phyloP scores from a whole-genome alignment of 139 green algal species.

The Pleodorina starrii region DNA sequence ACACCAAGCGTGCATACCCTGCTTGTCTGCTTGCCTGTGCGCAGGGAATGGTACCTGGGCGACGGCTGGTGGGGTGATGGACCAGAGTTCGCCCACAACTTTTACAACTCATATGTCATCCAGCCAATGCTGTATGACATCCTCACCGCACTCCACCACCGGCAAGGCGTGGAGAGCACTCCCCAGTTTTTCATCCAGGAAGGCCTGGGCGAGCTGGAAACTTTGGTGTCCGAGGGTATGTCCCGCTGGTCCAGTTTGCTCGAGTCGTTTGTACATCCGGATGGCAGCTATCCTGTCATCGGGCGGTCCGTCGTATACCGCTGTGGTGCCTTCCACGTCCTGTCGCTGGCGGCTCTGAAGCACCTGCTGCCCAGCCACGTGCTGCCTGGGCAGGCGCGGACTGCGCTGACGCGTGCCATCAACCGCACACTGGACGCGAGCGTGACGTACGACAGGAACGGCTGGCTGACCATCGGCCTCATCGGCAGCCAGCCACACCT shows the following conservation, averaged over 20 bases:
- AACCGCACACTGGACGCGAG: background rate
- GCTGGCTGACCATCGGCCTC: background rate
- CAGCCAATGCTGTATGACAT: conserved; percentile 11
- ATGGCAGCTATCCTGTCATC: background rate
- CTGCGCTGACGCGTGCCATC: background rate
- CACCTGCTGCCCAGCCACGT: background rate
- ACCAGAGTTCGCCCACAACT: background rate
- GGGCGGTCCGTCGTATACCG: background rate
- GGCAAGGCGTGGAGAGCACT: too few relatives aligned
- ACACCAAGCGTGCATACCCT: background rate
- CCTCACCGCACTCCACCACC: background rate
- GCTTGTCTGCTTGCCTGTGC: background rate
- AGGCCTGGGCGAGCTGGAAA: background rate
- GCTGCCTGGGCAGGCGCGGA: background rate
- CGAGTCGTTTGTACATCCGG: background rate
- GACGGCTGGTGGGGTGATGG: background rate
- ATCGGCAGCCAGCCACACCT: background rate
- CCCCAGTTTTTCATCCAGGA: too few relatives aligned
- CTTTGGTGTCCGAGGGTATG: background rate
- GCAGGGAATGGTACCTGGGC: conserved; percentile 6
- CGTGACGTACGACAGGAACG: background rate
- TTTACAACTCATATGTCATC: conserved; percentile 13
- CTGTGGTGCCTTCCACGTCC: background rate
- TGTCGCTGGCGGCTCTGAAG: background rate
- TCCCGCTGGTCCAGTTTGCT: background rate